Percentiles rank a stretch among this genome's conserved stretches.
Conservation (phyloP, 805 yeast species). For the Candida incommunis region DNA sequence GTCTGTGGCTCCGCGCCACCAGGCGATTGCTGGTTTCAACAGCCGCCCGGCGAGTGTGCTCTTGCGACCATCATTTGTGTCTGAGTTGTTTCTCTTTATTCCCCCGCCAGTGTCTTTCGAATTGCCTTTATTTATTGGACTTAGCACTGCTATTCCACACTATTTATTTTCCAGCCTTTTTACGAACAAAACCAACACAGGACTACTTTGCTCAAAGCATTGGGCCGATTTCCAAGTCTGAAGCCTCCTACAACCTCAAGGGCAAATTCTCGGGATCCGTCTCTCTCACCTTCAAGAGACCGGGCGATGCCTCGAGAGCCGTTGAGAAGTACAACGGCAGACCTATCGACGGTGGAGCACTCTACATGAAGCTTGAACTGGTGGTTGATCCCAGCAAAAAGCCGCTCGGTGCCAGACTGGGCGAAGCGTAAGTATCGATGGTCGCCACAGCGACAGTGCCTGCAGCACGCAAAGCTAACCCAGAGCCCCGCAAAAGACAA, state of each 20-base stretch:
- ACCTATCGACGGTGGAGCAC: constrained; percentile 78
- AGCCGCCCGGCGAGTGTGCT: no score
- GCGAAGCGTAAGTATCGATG: not conserved
- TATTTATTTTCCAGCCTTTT: constrained; percentile 3
- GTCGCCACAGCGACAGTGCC: not conserved
- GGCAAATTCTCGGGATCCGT: constrained; percentile 91
- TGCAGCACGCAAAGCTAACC: not conserved
- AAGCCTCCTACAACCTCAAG: constrained; percentile 66
- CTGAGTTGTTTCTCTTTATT: no score
- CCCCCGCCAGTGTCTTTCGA: no score
- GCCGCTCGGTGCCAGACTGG: constrained; percentile 54
- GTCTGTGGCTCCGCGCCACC: no score
- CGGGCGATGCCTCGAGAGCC: constrained; percentile 62
- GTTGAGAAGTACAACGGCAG: constrained; percentile 81
- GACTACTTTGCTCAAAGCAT: constrained; percentile 80
- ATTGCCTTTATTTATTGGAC: no score
- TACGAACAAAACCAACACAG: constrained; percentile 28
- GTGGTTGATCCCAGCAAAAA: constrained; percentile 72
- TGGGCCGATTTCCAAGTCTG: constrained; percentile 67
- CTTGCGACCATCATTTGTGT: no score
- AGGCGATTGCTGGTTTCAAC: no score
- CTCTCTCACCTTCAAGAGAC: constrained; percentile 59
- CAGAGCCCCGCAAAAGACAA: not conserved
- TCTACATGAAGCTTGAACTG: constrained; percentile 64
- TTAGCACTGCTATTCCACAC: no score